Base-by-base conservation (phyloP, 306 rosid species). In the Elaeagnus macrophylla region DNA sequence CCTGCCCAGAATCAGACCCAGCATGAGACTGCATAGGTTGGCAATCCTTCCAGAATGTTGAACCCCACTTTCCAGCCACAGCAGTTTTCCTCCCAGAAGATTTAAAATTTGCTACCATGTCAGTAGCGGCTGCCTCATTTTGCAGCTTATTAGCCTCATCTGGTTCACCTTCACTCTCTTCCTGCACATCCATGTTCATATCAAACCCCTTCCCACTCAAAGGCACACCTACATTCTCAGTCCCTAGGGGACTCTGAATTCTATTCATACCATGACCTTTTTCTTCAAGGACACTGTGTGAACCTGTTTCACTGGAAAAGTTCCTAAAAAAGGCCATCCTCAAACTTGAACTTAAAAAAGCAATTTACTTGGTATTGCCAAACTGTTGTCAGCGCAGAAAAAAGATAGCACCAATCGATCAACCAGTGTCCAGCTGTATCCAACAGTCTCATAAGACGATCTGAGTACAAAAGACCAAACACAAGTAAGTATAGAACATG, bases 21-120 rank as follows among this genome's bases (percentile, higher is more conserved):
- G 77, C 86, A 68, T 62, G 83, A 32, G 83, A 68, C 62, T 53
- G 37, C 85, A 73, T 62, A 55, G 96, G 99, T 53, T 78, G 89
- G 69, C 95, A 87, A 72, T 87, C 96, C 82, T 93, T 82, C 96
- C 96, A 93, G 81, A 93, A 93, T 19, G 76, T 80, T 7, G 99
- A 84, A 68, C 99, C 99, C 99, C 99, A 93, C 75, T 78, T 81
- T 68, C 95, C 94, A 32, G 73, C 70, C 66, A 70, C 57, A 39
- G 75, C 74, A 19, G 77, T 72, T 72, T 82, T 82, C 77, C 89
- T 87, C 65, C 79, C 89, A 73, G 83, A 52, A 60, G 75, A 54
- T 48, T 69, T 83, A 39, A 75, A 73, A 77, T 73, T 82, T 15
- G 87, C 56, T 39, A 64, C 78, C 66, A 57, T 76, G 59, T 72